A percentile compares a stretch with the other conserved stretches of the same genome.
Conservation (phyloP, 129 eudicot genomes). For the Lonicera japonica region DNA sequence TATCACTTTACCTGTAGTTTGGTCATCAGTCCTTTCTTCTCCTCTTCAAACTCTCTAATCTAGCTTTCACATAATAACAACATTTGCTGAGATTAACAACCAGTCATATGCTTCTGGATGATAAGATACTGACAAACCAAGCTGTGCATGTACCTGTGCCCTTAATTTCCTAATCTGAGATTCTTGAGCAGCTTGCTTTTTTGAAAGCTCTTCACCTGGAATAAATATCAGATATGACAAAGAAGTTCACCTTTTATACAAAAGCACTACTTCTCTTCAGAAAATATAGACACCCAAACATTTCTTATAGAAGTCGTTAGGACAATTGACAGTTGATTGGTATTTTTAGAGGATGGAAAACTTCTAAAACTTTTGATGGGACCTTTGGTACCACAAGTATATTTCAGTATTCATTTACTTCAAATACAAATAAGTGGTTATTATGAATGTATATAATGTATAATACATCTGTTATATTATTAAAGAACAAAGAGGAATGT, state of each 20-base stretch:
- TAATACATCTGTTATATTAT: too few relatives aligned
- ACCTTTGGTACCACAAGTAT: too few relatives aligned
- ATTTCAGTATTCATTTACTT: too few relatives aligned
- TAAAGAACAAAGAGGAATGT: too few relatives aligned
- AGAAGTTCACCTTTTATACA: neutral
- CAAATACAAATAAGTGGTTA: too few relatives aligned
- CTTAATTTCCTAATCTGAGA: constrained; percentile 74
- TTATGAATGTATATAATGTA: too few relatives aligned
- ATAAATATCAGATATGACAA: neutral
- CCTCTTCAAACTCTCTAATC: constrained; percentile 93
- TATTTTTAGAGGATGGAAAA: too few relatives aligned
- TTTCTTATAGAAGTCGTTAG: too few relatives aligned
- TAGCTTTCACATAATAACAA: constrained; percentile 32
- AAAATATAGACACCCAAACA: neutral
- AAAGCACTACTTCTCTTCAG: neutral
- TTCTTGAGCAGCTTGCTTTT: constrained; percentile 99
- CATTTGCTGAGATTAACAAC: constrained; percentile 5
- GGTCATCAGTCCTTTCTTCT: constrained; percentile 75
- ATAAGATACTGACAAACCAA: neutral
- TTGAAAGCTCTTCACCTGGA: constrained; percentile 92
- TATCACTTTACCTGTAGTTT: constrained; percentile 66
- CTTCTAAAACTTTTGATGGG: too few relatives aligned
- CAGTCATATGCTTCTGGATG: neutral
- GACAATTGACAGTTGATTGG: too few relatives aligned
- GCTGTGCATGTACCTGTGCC: constrained; percentile 54